These are phyloP conservation scores for Endotrypanum monterogeii DNA, from an alignment of 208 protist genomes.

Conservation along the genomic window DNA sequence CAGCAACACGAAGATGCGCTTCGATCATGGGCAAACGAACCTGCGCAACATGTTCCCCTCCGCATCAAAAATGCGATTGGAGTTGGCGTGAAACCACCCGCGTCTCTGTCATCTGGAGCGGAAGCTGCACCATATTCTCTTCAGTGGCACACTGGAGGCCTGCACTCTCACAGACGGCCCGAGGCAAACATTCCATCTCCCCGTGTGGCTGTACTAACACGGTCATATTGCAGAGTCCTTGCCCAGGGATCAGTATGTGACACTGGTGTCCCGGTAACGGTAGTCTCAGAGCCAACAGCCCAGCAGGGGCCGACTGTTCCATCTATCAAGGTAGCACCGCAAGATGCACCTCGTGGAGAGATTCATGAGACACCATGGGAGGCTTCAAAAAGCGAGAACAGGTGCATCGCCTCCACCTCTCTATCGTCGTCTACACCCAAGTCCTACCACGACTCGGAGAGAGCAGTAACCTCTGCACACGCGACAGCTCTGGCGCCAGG, in stretches of 20 bases:
- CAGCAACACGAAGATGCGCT: conserved; percentile 28
- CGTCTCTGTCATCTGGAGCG: not conserved
- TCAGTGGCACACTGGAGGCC: not conserved
- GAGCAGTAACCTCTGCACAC: not conserved
- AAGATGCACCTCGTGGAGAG: not conserved
- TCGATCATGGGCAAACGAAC: conserved; percentile 24
- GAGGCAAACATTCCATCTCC: not conserved
- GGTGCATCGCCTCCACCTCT: not conserved
- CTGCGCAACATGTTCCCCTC: not conserved
- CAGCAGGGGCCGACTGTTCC: too few species aligned
- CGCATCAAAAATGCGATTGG: not conserved
- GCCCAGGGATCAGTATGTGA: conserved; percentile 16
- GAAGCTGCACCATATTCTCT: not conserved
- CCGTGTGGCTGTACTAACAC: not conserved
- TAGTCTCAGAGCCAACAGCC: not conserved
- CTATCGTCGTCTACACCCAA: not conserved
- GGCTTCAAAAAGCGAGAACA: not conserved
- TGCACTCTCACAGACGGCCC: not conserved
- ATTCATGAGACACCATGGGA: not conserved
- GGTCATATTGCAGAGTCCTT: conserved; percentile 18
- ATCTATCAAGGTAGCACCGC: not conserved
- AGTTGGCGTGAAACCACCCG: not conserved
- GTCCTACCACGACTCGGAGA: not conserved
- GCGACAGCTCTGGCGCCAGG: not conserved
- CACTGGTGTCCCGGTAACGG: conserved; percentile 7